phyloP scores from a whole-genome alignment of 1,284 basidiomycete genomes.

The Thelephora terrestris region DNA sequence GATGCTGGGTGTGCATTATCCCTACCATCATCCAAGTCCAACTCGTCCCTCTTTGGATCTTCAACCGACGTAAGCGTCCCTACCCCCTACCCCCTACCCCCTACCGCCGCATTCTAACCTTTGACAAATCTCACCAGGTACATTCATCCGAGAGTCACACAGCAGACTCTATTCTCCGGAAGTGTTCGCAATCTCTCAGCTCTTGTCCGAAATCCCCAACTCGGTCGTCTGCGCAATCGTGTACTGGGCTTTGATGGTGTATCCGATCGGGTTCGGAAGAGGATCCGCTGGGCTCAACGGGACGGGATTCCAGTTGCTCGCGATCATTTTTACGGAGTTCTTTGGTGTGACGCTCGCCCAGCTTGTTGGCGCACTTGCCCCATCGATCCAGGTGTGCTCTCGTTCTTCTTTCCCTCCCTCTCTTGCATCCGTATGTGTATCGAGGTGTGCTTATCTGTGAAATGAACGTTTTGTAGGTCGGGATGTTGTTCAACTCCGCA shows the following conservation, averaged over 20 bases:
- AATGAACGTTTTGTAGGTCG: constrained; percentile 40
- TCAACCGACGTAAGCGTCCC: constrained; percentile 48
- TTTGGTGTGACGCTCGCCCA: constrained; percentile 76
- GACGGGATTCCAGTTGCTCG: constrained; percentile 68
- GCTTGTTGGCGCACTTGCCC: constrained; percentile 69
- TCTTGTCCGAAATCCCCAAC: constrained; percentile 78
- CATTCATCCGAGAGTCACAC: constrained; percentile 66
- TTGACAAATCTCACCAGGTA: constrained; percentile 18
- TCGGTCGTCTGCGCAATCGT: constrained; percentile 60
- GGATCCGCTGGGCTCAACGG: constrained; percentile 49
- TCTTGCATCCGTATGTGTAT: too few relatives aligned
- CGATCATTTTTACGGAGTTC: constrained; percentile 62
- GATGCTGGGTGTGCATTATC: constrained; percentile 61
- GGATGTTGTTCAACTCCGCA: constrained; percentile 77
- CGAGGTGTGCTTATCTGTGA: too few relatives aligned
- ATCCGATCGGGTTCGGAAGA: constrained; percentile 65
- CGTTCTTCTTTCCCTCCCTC: too few relatives aligned
- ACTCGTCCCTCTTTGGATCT: constrained; percentile 82
- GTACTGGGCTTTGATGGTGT: constrained; percentile 75
- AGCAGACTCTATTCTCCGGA: constrained; percentile 72
- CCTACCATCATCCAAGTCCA: constrained; percentile 73
- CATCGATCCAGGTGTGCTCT: constrained; percentile 42
- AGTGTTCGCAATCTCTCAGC: constrained; percentile 77
- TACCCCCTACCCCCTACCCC: background rate
- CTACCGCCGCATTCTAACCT: too few relatives aligned